These are phyloP conservation scores for Tricladium varicosporioides DNA, from an alignment of 2,329 filamentous ascomycete genomes.

Conservation along the genomic window DNA sequence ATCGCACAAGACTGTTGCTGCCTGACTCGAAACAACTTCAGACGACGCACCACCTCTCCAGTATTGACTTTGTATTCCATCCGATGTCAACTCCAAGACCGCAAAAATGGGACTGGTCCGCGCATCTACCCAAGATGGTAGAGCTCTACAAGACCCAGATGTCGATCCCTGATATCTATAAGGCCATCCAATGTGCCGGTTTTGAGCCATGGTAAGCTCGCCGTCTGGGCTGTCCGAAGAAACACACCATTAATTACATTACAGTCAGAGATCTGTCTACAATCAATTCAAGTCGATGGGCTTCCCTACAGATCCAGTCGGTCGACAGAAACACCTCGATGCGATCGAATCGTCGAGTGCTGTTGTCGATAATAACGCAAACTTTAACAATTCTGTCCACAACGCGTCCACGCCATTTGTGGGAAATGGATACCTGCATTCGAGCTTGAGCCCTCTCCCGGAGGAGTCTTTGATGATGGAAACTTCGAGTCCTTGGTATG, in stretches of 20 bases:
- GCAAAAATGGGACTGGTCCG: slow-evolving; percentile 17
- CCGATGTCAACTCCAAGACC: background rate
- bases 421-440: too few relatives aligned
- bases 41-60: too few relatives aligned
- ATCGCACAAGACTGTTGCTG: too few relatives aligned
- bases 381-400: background rate
- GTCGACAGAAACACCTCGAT: slow-evolving; percentile 12
- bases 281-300: slow-evolving; percentile 14
- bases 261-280: slow-evolving; percentile 15
- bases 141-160: slow-evolving; percentile 15
- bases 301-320: slow-evolving; percentile 16
- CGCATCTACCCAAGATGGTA: slow-evolving; percentile 15
- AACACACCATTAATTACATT: slow-evolving; percentile 1
- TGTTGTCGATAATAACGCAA: background rate
- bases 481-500: too few relatives aligned
- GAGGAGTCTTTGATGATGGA: too few relatives aligned
- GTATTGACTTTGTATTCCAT: background rate
- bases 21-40: too few relatives aligned
- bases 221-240: background rate
- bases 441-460: too few relatives aligned
- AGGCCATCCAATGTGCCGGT: slow-evolving; percentile 15
- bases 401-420: background rate
- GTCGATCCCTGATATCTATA: slow-evolving; percentile 19
- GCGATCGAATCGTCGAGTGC: background rate
- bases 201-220: slow-evolving; percentile 17